Percentiles rank a stretch among this genome's conserved stretches.
Conservation (phyloP, 2,329 filamentous ascomycete genomes). For the Fusarium nematophilum region DNA sequence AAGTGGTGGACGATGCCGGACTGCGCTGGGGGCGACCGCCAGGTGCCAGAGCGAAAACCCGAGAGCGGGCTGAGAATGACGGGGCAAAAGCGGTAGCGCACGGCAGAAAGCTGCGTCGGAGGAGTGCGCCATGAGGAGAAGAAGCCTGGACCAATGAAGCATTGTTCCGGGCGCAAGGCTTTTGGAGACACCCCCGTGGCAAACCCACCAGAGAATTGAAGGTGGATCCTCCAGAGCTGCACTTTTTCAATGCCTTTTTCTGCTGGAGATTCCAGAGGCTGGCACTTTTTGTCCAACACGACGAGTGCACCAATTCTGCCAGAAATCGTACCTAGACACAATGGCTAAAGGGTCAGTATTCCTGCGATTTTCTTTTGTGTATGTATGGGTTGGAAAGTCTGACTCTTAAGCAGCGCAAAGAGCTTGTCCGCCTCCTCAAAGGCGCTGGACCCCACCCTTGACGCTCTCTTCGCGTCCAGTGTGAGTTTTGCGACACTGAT, state of each 20-base stretch:
- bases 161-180: constrained; percentile 43
- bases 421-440: constrained; percentile 59
- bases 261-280: constrained; percentile 26
- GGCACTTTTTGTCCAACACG: constrained; percentile 19
- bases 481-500: constrained; percentile 61
- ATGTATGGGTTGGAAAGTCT: constrained; percentile 27
- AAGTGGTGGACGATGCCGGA: constrained; percentile 35
- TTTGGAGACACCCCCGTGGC: constrained; percentile 14
- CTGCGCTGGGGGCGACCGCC: constrained; percentile 42
- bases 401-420: constrained; percentile 49
- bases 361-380: constrained; percentile 1
- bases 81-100: constrained; percentile 44
- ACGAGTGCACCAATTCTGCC: constrained; percentile 15
- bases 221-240: constrained; percentile 34
- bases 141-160: constrained; percentile 47
- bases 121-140: constrained; percentile 31
- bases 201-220: constrained; percentile 17
- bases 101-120: constrained; percentile 47
- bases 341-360: constrained; percentile 43
- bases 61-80: constrained; percentile 47
- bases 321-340: constrained; percentile 8
- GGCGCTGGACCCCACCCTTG: constrained; percentile 74
- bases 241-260: constrained; percentile 45
- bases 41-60: constrained; percentile 37
- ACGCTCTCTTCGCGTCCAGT: constrained; percentile 78